Base-by-base conservation (phyloP, 306 rosid species). In the Lagenaria siceraria region DNA sequence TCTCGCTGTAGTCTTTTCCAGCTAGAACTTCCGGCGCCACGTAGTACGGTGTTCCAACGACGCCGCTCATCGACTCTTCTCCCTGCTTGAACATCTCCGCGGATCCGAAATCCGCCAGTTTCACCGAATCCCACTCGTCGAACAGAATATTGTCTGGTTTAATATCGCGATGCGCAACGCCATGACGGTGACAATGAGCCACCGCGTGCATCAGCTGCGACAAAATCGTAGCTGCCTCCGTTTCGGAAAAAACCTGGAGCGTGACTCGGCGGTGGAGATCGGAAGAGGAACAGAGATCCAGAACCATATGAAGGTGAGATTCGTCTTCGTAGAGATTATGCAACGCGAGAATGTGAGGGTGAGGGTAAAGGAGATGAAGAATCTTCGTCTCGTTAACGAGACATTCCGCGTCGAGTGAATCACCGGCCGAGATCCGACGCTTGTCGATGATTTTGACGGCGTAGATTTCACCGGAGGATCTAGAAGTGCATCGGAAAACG, bases 21-120 rank as follows among this genome's bases (percentile, higher is more conserved):
- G 86, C 81, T 3, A 91, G 74, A 0, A 91, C 88, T 81, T 91
- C 97, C 14, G 93, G 92, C 46, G 93, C 97, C 4, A 91, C 92
- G 82, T 89, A 91, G 77, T 87, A 82, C 25, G 93, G 92, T 12
- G 93, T 91, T 31, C 93, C 92, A 13, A 91, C 90, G 43, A 89
- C 56, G 4, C 97, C 93, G 22, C 74, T 87, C 92, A 89, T 85
- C 63, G 8, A 40, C 52, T 81, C 76, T 52, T 78, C 86, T 6
- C 83, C 88, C 33, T 82, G 85, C 33, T 40, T 78, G 55, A 88
- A 85, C 3, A 55, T n/a, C 75, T 85, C 91, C 5, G 92, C 95
- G 12, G 97, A 91, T 58, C 97, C 95, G 10, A 88, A 83, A 49
- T 91, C 92, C 15, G 88, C 89, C 0, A 89, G 74, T 49, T 63